Conservation (phyloP, 2,329 filamentous ascomycete genomes). For the Ascochyta viciae-villosae region DNA sequence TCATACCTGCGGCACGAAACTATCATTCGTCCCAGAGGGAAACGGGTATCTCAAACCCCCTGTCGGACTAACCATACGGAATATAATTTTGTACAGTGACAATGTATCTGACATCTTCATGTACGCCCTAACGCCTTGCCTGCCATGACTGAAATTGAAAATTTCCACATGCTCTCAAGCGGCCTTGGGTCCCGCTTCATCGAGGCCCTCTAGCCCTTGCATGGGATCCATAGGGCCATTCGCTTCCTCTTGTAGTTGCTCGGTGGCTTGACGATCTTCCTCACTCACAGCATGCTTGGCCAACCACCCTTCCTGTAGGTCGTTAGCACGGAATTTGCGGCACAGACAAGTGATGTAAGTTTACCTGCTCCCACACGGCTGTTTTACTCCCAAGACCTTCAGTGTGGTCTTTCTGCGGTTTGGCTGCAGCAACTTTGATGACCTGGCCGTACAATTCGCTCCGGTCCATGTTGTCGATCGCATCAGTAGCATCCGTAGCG, state of each 20-base stretch:
- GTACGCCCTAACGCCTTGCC: conserved; percentile 33
- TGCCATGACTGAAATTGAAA: background rate
- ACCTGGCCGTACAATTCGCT: conserved; percentile 91
- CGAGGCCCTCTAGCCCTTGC: conserved; percentile 91
- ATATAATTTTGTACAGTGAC: background rate
- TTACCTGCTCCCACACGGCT: conserved; percentile 95
- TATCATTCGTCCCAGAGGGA: background rate
- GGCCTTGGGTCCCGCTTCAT: conserved; percentile 89
- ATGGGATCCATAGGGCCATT: conserved; percentile 80
- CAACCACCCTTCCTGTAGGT: conserved; percentile 83
- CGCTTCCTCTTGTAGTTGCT: conserved; percentile 60
- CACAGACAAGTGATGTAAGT: conserved; percentile 35
- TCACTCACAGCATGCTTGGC: conserved; percentile 85
- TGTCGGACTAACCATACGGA: background rate
- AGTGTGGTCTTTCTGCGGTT: conserved; percentile 85
- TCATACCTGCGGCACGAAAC: background rate
- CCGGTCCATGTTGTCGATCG: conserved; percentile 99
- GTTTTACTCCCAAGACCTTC: conserved; percentile 92
- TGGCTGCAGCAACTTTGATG: conserved; percentile 90
- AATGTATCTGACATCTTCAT: conserved; percentile 16
- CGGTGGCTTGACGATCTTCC: conserved; percentile 72
- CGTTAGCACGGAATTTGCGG: conserved; percentile 20
- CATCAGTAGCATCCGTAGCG: conserved; percentile 84
- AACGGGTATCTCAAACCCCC: background rate
- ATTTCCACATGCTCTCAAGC: conserved; percentile 53